Conservation (phyloP, 176 grass and related monocot genomes). For the Saccharum spontaneum region DNA sequence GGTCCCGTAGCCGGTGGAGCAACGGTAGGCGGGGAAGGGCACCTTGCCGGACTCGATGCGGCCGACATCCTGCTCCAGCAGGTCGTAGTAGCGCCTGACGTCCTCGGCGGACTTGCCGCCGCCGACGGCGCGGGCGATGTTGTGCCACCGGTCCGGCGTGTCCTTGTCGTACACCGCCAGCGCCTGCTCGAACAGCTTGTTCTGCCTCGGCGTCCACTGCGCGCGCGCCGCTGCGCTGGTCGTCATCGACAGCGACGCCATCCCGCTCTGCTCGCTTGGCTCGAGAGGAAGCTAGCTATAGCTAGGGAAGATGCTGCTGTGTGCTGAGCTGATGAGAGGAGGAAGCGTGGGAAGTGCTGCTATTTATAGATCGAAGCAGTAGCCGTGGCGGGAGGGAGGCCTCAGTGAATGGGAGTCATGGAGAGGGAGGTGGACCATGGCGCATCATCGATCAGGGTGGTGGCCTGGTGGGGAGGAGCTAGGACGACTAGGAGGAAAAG, state of each 20-base stretch:
- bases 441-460: neutral
- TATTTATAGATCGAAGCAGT: neutral
- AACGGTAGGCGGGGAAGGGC: slow-evolving; percentile 57
- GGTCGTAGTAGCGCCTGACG: slow-evolving; percentile 59
- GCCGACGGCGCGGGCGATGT: slow-evolving; percentile 70
- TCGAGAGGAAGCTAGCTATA: neutral
- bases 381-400: neutral
- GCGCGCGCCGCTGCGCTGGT: slow-evolving; percentile 6
- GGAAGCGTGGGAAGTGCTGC: neutral
- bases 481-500: neutral
- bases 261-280: neutral
- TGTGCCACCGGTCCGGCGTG: slow-evolving; percentile 70
- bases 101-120: slow-evolving; percentile 73
- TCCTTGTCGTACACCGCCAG: slow-evolving; percentile 70
- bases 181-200: slow-evolving; percentile 83
- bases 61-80: slow-evolving; percentile 58
- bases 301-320: neutral
- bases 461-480: no score
- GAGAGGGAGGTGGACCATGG: no score
- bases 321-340: slow-evolving; percentile 5
- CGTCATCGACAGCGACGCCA: slow-evolving; percentile 37
- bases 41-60: slow-evolving; percentile 73
- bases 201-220: slow-evolving; percentile 65
- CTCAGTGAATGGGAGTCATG: neutral
- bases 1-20: slow-evolving; percentile 10